Evolutionary conservation across 2,329 filamentous ascomycete species (phyloP).

Genomic region (Cytospora chrysosperma): DNA sequence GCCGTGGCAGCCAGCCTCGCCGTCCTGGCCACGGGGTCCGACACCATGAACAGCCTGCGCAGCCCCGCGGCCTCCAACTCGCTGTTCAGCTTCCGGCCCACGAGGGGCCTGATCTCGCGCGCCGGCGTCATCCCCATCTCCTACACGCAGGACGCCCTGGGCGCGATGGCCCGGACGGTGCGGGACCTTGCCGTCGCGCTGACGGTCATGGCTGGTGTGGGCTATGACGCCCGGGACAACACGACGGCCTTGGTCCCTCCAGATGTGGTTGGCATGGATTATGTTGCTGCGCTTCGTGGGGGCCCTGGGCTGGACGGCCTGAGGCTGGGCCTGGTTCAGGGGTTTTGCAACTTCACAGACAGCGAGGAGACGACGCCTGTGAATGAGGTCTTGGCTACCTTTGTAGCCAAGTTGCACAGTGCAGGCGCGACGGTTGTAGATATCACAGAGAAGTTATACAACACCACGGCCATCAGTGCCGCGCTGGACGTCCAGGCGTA

Average conservation of each 20-base stretch:
- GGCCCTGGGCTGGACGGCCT: conserved; percentile 30
- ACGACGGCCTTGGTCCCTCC: conserved; percentile 48
- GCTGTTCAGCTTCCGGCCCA: conserved; percentile 59
- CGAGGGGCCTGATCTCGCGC: conserved; percentile 49
- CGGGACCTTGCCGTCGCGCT: conserved; percentile 51
- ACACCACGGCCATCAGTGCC: conserved; percentile 47
- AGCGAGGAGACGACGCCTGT: conserved; percentile 56
- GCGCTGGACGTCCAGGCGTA: conserved; percentile 59
- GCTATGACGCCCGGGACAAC: conserved; percentile 52
- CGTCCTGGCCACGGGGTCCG: conserved; percentile 57
- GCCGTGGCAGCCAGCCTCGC: conserved; percentile 56
- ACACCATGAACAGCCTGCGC: conserved; percentile 62
- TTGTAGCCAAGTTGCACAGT: conserved; percentile 43
- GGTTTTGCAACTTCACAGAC: conserved; percentile 56
- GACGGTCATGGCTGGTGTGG: conserved; percentile 52
- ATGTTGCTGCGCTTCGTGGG: conserved; percentile 39
- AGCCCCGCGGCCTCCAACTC: conserved; percentile 62
- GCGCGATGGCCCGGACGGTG: conserved; percentile 52
- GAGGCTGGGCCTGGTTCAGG: conserved; percentile 40
- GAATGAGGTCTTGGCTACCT: conserved; percentile 49
- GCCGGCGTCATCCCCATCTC: conserved; percentile 56
- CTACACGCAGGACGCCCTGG: conserved; percentile 55
- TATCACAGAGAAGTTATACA: conserved; percentile 49
- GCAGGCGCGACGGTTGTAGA: conserved; percentile 52
- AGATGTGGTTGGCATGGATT: conserved; percentile 43